Evolutionary conservation across 345 rosid species (phyloP).

Genomic region (Bruguiera sexangula): DNA sequence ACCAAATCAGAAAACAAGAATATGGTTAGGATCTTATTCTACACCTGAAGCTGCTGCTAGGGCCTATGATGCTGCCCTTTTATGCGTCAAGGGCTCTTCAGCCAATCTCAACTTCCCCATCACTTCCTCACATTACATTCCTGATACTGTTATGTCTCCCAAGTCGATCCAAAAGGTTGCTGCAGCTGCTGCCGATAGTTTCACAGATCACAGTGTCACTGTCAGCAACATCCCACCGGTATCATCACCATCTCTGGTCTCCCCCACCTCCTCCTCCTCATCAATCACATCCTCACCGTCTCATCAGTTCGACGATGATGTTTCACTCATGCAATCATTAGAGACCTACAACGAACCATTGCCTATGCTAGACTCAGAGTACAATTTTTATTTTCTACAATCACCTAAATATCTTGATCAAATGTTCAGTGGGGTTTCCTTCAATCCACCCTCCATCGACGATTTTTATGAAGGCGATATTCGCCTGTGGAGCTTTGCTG

Average conservation of each 20-base stretch:
- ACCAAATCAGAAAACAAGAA: conserved; percentile 90
- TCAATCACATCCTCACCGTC: conserved; percentile 38
- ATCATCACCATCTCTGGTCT: conserved; percentile 18
- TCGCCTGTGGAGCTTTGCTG: conserved; percentile 80
- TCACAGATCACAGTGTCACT: conserved; percentile 10
- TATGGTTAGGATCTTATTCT: conserved; percentile 97
- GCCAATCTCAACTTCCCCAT: conserved; percentile 77
- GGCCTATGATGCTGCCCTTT: conserved; percentile 94
- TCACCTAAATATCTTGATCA: conserved; percentile 61
- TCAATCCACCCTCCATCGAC: conserved; percentile 40
- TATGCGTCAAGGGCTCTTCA: conserved; percentile 84
- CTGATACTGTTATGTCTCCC: conserved; percentile 62
- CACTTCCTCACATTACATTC: conserved; percentile 36
- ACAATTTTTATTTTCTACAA: conserved; percentile 42
- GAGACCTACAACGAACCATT: conserved; percentile 23
- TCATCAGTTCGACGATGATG: conserved; percentile 43
- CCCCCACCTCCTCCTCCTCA: conserved; percentile 23
- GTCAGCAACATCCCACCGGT: conserved; percentile 15
- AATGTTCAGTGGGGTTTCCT: conserved; percentile 36
- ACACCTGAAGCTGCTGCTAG: conserved; percentile 95
- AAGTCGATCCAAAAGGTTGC: conserved; percentile 86
- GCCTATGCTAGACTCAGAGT: conserved; percentile 40
- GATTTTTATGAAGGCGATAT: conserved; percentile 65
- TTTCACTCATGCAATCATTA: conserved; percentile 40
- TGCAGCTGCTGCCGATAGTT: conserved; percentile 61